Evolutionary conservation across 805 yeast species (phyloP), one percentile per base, ranked within the genome.

Genomic region (Candida coleopterorum): DNA sequence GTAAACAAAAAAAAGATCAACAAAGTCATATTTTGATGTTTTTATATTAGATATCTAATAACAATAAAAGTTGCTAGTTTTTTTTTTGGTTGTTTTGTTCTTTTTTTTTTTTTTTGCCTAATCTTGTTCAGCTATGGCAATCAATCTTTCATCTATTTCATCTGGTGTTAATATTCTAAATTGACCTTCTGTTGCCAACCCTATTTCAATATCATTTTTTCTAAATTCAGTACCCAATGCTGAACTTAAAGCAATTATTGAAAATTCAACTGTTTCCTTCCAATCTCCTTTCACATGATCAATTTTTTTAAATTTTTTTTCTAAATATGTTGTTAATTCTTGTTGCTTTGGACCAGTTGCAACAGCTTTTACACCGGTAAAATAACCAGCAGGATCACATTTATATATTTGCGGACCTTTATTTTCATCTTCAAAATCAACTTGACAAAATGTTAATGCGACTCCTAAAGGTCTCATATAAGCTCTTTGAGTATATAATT

Each of bases 391-490:
- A 12, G 98, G 98, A 62, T 93, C 98, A 47, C 93, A 81, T 68
- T 90, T 93, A 69, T 76, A 88, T 42, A 93, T 72, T 51, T 80
- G 78, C 18, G 98, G 96, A 1, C 97, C 98, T 37, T 68, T 60
- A 62, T 82, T 94, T 55, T 87, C 96, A 60, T 88, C 97, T 40
- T 65, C 71, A 25, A 54, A 51, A 37, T 65, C 71, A 39, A 85
- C 81, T 30, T 94, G 78, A 40, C 88, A 74, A 53, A 90, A 82
- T 18, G 96, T 87, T 55, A 88, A 72, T 20, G 95, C 86, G 41
- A 90, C 96, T 25, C 98, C 98, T 48, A 88, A 71, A 18, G 98
- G 98, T 63, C 98, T 79, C 97, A 93, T 93, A 62, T 90, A 90
- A 9, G 97, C 97, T 56, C 97, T 76, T 65, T 93, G 98, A 28